These are phyloP conservation scores for Phytopythium vexans DNA, from an alignment of 352 stramenopile genomes.

Conservation along the genomic window DNA sequence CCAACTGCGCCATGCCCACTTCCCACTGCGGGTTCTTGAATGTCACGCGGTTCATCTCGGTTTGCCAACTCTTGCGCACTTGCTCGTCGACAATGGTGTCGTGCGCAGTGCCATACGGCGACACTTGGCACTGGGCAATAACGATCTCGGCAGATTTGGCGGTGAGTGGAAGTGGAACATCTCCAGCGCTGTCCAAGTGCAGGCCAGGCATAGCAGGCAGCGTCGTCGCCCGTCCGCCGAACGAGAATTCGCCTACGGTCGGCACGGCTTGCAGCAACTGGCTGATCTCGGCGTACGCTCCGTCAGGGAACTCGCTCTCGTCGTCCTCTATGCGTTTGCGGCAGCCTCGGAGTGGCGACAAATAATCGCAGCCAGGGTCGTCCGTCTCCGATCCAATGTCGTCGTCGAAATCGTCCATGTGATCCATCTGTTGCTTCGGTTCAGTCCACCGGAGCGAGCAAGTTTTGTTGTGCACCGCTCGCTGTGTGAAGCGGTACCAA, in stretches of 20 bases:
- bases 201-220: constrained; percentile 9
- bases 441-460: too few relatives aligned
- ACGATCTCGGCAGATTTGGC: constrained; percentile 5
- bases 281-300: constrained; percentile 4
- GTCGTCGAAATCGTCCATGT: too few relatives aligned
- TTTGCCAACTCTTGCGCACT: constrained; percentile 19
- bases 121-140: constrained; percentile 2
- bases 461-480: too few relatives aligned
- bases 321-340: too few relatives aligned
- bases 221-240: constrained; percentile 7
- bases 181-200: constrained; percentile 5
- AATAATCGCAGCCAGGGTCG: too few relatives aligned
- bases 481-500: too few relatives aligned
- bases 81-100: constrained; percentile 17
- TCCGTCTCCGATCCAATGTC: too few relatives aligned
- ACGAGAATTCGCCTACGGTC: constrained; percentile 8
- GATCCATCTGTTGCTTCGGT: too few relatives aligned
- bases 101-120: constrained; percentile 4
- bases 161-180: constrained; percentile 7
- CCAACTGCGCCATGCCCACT: not conserved
- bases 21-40: constrained; percentile 5
- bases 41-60: not conserved
- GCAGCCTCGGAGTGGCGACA: too few relatives aligned
- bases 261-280: constrained; percentile 5
- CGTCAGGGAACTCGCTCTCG: too few relatives aligned